A percentile compares a stretch with the other conserved stretches of the same genome.
These are phyloP conservation scores for Tricladium varicosporioides DNA, from an alignment of 2,329 filamentous ascomycete genomes.

Conservation along the genomic window DNA sequence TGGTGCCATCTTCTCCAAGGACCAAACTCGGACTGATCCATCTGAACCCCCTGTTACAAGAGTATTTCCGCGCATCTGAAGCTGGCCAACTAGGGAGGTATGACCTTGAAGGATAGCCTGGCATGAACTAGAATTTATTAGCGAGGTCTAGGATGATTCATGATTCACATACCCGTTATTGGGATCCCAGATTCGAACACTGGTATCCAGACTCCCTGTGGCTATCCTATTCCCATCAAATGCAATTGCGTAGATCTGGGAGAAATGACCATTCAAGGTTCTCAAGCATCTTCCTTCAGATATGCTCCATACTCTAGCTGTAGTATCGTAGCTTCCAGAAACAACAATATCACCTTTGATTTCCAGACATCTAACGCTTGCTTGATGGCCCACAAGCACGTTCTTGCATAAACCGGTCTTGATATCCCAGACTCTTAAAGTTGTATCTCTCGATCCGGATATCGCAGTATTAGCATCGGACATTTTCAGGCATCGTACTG, in stretches of 20 bases:
- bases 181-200: conserved; percentile 95
- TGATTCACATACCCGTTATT: conserved; percentile 66
- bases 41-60: conserved; percentile 95
- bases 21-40: conserved; percentile 95
- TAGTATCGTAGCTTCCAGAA: conserved; percentile 98
- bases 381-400: conserved; percentile 90
- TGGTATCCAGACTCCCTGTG: conserved; percentile 94
- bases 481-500: conserved; percentile 97
- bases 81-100: conserved; percentile 91
- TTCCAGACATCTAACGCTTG: conserved; percentile 90
- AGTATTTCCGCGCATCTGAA: conserved; percentile 93
- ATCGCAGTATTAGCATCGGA: conserved; percentile 91
- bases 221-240: conserved; percentile 93
- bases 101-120: conserved; percentile 93
- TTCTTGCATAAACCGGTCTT: conserved; percentile 83
- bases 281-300: conserved; percentile 90
- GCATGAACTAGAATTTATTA: conserved; percentile 38
- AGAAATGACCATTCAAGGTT: conserved; percentile 91
- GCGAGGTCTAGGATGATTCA: conserved; percentile 52
- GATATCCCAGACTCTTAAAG: conserved; percentile 92
- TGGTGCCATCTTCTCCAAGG: conserved; percentile 81
- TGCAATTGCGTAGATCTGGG: conserved; percentile 97
- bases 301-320: conserved; percentile 96
- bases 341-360: conserved; percentile 96
- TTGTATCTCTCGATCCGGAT: conserved; percentile 93